Percentiles rank a stretch among this genome's conserved stretches.
Evolutionary conservation across 257 asterid species (phyloP).

Genomic region (Mitragyna speciosa): DNA sequence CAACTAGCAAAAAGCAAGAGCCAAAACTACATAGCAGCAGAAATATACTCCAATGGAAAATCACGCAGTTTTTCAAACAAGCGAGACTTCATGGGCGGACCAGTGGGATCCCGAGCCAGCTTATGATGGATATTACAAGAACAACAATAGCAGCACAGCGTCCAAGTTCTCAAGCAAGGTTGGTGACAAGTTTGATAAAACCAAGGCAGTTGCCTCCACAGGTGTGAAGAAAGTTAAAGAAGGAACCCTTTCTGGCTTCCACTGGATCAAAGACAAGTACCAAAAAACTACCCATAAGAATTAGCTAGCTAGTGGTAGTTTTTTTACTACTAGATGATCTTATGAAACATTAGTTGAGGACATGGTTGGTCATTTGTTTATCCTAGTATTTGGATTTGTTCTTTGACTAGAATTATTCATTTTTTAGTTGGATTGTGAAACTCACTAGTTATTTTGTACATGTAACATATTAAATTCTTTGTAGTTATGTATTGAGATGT

Average conservation of each 20-base stretch:
- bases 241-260: conserved; percentile 61
- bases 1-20: neutral
- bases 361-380: neutral
- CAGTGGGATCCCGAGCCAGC: conserved; percentile 70
- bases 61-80: conserved; percentile 28
- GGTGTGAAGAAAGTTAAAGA: conserved; percentile 74
- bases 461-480: neutral
- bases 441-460: neutral
- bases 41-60: conserved; percentile 11
- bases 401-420: neutral
- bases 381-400: neutral
- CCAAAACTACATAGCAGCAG: neutral
- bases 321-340: neutral
- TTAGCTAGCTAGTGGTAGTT: neutral
- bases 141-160: conserved; percentile 1
- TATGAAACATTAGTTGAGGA: neutral
- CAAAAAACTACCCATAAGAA: conserved; percentile 40
- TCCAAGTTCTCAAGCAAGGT: conserved; percentile 45
- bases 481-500: neutral
- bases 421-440: neutral
- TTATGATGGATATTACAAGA: conserved; percentile 37
- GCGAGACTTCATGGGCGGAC: conserved; percentile 90
- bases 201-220: conserved; percentile 63
- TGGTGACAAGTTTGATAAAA: conserved; percentile 54
- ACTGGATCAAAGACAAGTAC: conserved; percentile 77